Evolutionary conservation across 805 yeast genomes (phyloP).

Genomic region (Candida loeiensis): DNA sequence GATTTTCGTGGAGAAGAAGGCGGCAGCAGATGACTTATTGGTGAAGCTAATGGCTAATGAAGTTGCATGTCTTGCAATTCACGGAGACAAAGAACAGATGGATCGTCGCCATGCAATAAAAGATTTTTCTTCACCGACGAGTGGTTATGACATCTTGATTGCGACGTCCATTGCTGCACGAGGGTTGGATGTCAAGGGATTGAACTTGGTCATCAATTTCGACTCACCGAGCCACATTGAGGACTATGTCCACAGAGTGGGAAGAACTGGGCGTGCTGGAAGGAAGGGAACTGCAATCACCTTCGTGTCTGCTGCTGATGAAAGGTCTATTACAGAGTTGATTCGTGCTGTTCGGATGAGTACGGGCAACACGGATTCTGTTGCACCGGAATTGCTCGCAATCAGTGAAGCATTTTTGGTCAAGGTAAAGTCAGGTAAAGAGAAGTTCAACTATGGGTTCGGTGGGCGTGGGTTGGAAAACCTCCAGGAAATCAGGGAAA

Average conservation of each 20-base stretch:
- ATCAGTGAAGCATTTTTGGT: conserved; percentile 55
- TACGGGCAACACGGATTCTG: conserved; percentile 38
- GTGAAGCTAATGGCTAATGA: conserved; percentile 51
- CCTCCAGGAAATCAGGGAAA: conserved; percentile 59
- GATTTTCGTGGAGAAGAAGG: conserved; percentile 85
- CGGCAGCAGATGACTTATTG: conserved; percentile 71
- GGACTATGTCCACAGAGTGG: conserved; percentile 94
- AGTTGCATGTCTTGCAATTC: conserved; percentile 64
- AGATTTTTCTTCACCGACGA: conserved; percentile 55
- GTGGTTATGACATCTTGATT: conserved; percentile 61
- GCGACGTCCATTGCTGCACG: conserved; percentile 96
- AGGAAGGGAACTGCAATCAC: conserved; percentile 60
- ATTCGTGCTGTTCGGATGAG: conserved; percentile 63
- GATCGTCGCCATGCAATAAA: conserved; percentile 75
- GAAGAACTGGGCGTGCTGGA: conserved; percentile 94
- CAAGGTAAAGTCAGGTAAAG: conserved; percentile 65
- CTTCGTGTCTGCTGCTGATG: conserved; percentile 60
- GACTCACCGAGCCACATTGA: conserved; percentile 85
- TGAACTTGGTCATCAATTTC: conserved; percentile 71
- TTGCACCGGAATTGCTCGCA: conserved; percentile 48
- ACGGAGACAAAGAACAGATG: conserved; percentile 87
- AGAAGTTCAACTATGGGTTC: conserved; percentile 69
- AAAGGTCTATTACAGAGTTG: conserved; percentile 62
- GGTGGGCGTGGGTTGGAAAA: conserved; percentile 91
- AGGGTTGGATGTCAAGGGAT: conserved; percentile 88